Evolutionary conservation across 169 alveolate species (phyloP), one percentile per base, ranked within the genome.

Genomic region (Cryptosporidium bovis): DNA sequence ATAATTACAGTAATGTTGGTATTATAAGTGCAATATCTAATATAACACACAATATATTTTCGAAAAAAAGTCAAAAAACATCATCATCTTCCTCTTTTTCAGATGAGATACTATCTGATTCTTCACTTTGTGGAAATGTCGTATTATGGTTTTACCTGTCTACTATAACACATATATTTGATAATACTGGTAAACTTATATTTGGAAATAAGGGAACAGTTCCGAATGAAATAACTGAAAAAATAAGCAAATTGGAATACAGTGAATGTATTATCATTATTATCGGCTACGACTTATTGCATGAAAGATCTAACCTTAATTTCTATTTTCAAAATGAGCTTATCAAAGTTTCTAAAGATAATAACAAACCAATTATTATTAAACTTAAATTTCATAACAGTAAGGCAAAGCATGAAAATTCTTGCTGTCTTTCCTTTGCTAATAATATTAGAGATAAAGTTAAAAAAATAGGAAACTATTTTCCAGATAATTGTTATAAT

Each of bases 351-450:
- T 71, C 87, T 15, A 77, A 62, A 44, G 64, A 60, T 15, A 56
- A 65, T 5, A 77, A 24, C 8, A 77, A 51, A 10, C 87, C 87
- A n/a, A 77, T 31, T 15, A 48, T 77, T 12, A 60, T 77, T 8
- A 64, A 60, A 48, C 64, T 77, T 15, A 77, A 34, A 51, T 56
- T 77, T 34, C 87, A 77, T 24, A 77, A 65, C 27, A 46, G 3
- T 36, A 77, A 60, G 27, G 71, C 77, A 3, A 46, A 62, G 13
- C 87, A 77, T 29, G 87, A 77, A 40, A 34, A 66, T 27, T 60
- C 69, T 24, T 77, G 87, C 29, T 77, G 87, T n/a, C 48, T 27
- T 10, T 77, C 87, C 3, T 77, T 77, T 77, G 71, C 71, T 18
- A 62, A 65, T 27, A 62, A 56, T 16, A 18, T 77, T 16, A 55